Percentiles rank a stretch among this genome's conserved stretches.
Conservation (phyloP, 2,329 filamentous ascomycete species). For the Dactylonectria estremocensis region DNA sequence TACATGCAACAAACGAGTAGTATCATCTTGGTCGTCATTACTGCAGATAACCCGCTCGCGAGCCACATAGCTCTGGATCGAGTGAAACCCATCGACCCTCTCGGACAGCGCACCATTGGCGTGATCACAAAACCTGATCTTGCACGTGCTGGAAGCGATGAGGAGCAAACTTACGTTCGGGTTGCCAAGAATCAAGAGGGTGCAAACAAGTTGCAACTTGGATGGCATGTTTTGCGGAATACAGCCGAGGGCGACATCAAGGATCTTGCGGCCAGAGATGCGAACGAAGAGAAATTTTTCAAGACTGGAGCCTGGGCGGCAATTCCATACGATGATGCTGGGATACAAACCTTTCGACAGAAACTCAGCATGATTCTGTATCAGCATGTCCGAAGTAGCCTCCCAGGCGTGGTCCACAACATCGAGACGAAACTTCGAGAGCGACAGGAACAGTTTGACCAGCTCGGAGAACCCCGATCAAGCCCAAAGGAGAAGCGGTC, state of each 20-base stretch:
- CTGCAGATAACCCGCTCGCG: slow-evolving; percentile 64
- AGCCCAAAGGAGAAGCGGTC: slow-evolving; percentile 48
- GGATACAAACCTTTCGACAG: slow-evolving; percentile 51
- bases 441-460: slow-evolving; percentile 35
- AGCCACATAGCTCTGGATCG: slow-evolving; percentile 67
- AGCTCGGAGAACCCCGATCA: slow-evolving; percentile 41
- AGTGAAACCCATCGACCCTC: slow-evolving; percentile 59
- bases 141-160: slow-evolving; percentile 54
- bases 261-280: slow-evolving; percentile 48
- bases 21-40: slow-evolving; percentile 71
- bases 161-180: slow-evolving; percentile 57
- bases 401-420: slow-evolving; percentile 45
- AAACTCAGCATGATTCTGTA: slow-evolving; percentile 54
- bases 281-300: slow-evolving; percentile 54
- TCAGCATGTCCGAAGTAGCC: slow-evolving; percentile 47
- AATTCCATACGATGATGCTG: slow-evolving; percentile 49
- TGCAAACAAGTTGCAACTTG: slow-evolving; percentile 55
- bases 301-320: slow-evolving; percentile 45
- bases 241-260: slow-evolving; percentile 52
- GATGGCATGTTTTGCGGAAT: slow-evolving; percentile 71
- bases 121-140: slow-evolving; percentile 71
- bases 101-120: slow-evolving; percentile 65
- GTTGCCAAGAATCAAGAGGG: slow-evolving; percentile 52
- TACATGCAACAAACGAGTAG: slow-evolving; percentile 72
- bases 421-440: slow-evolving; percentile 45